Base-by-base conservation (phyloP, 1,139 yeast species). In the Hemisphaericaspora subhashii region DNA sequence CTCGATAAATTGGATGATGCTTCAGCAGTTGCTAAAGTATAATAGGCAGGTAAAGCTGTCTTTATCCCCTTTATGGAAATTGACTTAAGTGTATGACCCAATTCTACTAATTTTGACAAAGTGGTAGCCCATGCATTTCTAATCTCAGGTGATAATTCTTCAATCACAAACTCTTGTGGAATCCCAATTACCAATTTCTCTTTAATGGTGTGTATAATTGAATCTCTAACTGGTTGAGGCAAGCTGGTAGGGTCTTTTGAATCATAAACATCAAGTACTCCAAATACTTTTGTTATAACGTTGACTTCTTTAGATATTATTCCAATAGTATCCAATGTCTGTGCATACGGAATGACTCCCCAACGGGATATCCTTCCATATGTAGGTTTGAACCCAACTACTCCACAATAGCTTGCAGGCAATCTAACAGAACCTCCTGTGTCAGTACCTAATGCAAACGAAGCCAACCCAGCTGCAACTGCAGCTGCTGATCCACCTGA, bases 401-500 rank as follows among this genome's bases (percentile, higher is more conserved):
- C 74, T 1, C 88, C 86, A 51, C 95, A 84, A 60, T 85, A 87
- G 16, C 95, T 82, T 1, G 96, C 95, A 0, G 99, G 99, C 16
- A 86, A 68, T 43, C 99, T 69, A 1, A 92, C 88, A 0, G 97
- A 88, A 0, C 99, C 99, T 3, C 99, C 99, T 0, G 99, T 92
- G 54, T 92, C 99, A 0, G 98, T 86, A 0, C 98, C 99, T 31
- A 94, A 61, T 1, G 68, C 49, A 47, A 83, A 81, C 53, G 84
- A 86, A 21, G 81, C 85, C 49, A 81, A 55, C 1, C 66, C 81
- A 0, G 83, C 77, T 1, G 90, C 83, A 1, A 90, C 96, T 0
- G 95, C 86, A 1, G 96, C 96, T 0, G 98, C 98, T 35, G 95
- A 79, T 0, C 98, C 98, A 9, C 98, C 97, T 3, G 96, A 87